Base-by-base conservation (phyloP, 2,329 filamentous ascomycete genomes). In the Colletotrichum simmondsii region DNA sequence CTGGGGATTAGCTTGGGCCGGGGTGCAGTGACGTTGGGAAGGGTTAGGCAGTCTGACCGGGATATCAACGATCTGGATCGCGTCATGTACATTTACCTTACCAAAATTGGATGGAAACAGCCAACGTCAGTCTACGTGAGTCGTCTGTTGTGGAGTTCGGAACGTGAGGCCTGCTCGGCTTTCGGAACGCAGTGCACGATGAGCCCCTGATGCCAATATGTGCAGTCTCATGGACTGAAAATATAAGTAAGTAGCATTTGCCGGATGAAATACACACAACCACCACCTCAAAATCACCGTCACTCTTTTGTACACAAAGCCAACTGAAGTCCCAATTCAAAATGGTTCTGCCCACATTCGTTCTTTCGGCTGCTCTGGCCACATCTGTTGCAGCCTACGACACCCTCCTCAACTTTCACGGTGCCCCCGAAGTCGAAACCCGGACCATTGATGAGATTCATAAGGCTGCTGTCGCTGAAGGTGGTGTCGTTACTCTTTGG, bases 361-460 rank as follows among this genome's bases (percentile, higher is more conserved):
- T 49, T 49, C 42, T 52, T 52, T 54, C 19, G 2, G 30, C 22
- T 5, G 10, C 14, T 12, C 49, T 54, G 26, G 14, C 19, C 6
- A 37, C 62, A 30, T 28, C 53, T 42, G 19, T 69, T 30, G 54
- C 19, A 49, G 42, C 42, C 7, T 24, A 72, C 64, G 70, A 60
- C 69, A 8, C 65, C 53, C 59, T 56, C 65, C 3, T 14, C 68
- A 22, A 37, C 68, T 19, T 72, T 63, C 75, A 76, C 62, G 68
- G 62, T 12, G 68, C 72, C 32, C 60, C 71, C 22, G 68, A 75
- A 37, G 65, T 81, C n/a, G 87, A 89, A 65, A 87, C 80, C 12
- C 83, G 87, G 22, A 83, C 83, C 1, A 74, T 89, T 1, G 86
- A 89, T 19, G 80, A 87, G 58, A 86, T 90, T 10, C 82, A 90